Base-by-base conservation (phyloP, 257 asterid species). In the Salvia splendens region DNA sequence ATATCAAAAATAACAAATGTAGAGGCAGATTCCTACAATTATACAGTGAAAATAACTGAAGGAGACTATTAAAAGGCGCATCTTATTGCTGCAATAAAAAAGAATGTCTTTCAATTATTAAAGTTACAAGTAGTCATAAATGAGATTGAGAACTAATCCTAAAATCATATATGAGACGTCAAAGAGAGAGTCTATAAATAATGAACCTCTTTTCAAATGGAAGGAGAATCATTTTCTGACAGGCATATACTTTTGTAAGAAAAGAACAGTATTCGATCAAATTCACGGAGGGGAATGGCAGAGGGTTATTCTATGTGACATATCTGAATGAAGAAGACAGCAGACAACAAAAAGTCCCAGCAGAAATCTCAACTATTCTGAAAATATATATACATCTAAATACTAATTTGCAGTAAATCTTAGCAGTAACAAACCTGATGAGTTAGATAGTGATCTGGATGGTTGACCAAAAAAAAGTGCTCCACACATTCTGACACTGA, bases 401-500 rank as follows among this genome's bases (percentile, higher is more conserved):
- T 6, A 66, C 32, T 47, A n/a, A 70, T 12, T 33, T 20, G 30
- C 24, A 65, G 59, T 9, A 41, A 60, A 66, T 67, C 24, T 70
- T 28, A 58, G 43, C n/a, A 51, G n/a, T 60, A 68, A 33, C 69
- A 49, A 50, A 89, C 95, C 98, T 24, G 30, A 24, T 24, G 30
- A 24, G 30, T 24, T 0, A 24, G 30, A 24, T 24, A 24, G 30
- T 24, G 79, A 80, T 92, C 86, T 41, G 92, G 89, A 83, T 92
- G 97, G 87, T 92, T 89, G 85, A 92, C 97, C 91, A 92, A 78
- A 81, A 92, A 92, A 80, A 89, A 92, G 65, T 92, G 97, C 79
- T 87, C 95, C 77, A 89, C 98, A 12, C 85, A 85, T 73, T 92
- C 96, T 51, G 80, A 50, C 68, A 92, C 96, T 14, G 96, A 72